phyloP scores from a whole-genome alignment of 2,329 filamentous ascomycete genomes.

The Fusarium brachygibbosum region DNA sequence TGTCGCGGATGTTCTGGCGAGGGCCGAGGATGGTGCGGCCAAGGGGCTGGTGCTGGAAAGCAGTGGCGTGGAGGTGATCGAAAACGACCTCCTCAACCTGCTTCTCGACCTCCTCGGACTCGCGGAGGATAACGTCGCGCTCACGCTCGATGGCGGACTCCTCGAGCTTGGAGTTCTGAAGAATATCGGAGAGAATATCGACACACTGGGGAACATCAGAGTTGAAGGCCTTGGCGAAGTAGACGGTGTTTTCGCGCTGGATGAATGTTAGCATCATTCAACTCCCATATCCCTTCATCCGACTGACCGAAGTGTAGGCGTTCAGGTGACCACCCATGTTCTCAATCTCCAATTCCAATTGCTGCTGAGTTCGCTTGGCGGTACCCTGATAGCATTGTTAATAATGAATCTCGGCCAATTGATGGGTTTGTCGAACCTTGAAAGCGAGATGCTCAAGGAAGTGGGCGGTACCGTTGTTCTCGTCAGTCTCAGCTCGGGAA shows the following conservation, averaged over 20 bases:
- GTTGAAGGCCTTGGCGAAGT: constrained; percentile 99
- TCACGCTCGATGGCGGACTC: constrained; percentile 93
- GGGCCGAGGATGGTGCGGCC: constrained; percentile 98
- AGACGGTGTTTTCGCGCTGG: constrained; percentile 98
- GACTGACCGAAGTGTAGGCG: constrained; percentile 96
- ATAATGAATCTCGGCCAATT: constrained; percentile 38
- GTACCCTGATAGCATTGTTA: constrained; percentile 76
- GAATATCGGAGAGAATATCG: constrained; percentile 98
- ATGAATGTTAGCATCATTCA: constrained; percentile 47
- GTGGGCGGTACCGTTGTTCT: constrained; percentile 99
- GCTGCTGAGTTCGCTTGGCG: constrained; percentile 92
- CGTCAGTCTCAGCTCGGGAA: constrained; percentile 96
- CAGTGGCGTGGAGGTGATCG: constrained; percentile 98
- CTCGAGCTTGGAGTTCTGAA: constrained; percentile 99
- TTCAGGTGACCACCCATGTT: constrained; percentile 99
- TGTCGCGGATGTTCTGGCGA: constrained; percentile 97
- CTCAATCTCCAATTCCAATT: constrained; percentile 99
- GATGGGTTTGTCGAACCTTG: constrained; percentile 76
- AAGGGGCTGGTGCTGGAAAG: constrained; percentile 95
- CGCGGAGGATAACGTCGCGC: constrained; percentile 97
- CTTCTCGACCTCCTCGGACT: constrained; percentile 99
- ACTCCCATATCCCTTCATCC: constrained; percentile 44
- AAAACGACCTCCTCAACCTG: constrained; percentile 99
- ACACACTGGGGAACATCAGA: constrained; percentile 95
- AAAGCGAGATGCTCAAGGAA: constrained; percentile 99